Evolutionary conservation across 306 rosid genomes (phyloP).

Genomic region (Pyrus betulifolia): DNA sequence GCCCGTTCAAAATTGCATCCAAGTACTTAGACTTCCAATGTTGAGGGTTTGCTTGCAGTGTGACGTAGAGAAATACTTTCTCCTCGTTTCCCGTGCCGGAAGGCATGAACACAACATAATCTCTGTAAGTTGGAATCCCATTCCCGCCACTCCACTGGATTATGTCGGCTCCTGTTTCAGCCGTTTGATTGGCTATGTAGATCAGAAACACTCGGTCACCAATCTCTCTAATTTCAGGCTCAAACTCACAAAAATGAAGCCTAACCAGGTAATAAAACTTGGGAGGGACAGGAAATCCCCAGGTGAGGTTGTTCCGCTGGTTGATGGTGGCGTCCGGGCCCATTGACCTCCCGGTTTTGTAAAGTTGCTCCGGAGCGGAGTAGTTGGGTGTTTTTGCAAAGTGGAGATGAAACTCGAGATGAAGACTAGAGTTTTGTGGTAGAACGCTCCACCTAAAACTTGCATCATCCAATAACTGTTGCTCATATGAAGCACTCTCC

Average conservation of each 20-base stretch:
- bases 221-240: accelerated
- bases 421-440: accelerated
- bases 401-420: neutral
- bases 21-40: accelerated
- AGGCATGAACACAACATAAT: neutral
- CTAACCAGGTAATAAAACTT: conserved; percentile 22
- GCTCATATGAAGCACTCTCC: accelerated
- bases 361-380: conserved; percentile 15
- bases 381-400: neutral
- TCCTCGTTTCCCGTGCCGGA: neutral
- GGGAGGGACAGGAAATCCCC: conserved; percentile 7
- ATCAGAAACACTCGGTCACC: neutral
- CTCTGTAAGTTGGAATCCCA: conserved; percentile 4
- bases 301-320: conserved; percentile 8
- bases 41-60: neutral
- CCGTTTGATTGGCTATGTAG: neutral
- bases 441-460: accelerated
- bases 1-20: conserved; percentile 31
- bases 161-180: accelerated
- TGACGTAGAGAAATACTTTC: neutral
- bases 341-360: neutral
- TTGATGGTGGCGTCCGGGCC: neutral
- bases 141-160: neutral
- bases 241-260: conserved; percentile 31
- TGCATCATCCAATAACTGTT: accelerated